phyloP scores from a whole-genome alignment of 1,284 basidiomycete genomes.

The Cryptococcus jaspeensis region DNA sequence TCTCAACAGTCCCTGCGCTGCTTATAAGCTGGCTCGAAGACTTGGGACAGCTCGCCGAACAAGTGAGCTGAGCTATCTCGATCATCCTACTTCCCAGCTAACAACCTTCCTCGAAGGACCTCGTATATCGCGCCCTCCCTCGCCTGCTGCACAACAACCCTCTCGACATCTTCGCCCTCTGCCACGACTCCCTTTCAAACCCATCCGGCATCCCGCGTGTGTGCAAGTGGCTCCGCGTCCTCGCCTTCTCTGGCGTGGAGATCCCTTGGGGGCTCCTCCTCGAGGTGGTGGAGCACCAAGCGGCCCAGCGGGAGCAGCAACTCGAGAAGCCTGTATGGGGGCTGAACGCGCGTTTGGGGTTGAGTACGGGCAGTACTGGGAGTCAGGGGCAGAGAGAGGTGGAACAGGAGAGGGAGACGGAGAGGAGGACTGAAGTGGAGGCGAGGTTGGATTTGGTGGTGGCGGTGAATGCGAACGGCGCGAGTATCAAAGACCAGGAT shows the following conservation, averaged over 20 bases:
- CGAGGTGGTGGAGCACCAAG: constrained; percentile 21
- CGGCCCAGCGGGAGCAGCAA: background rate
- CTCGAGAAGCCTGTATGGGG: no score
- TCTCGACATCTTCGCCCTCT: constrained; percentile 57
- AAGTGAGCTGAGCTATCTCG: constrained; percentile 16
- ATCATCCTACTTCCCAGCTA: background rate
- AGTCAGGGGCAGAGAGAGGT: no score
- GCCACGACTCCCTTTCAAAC: constrained; percentile 50
- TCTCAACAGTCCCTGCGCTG: constrained; percentile 63
- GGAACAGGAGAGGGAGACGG: background rate
- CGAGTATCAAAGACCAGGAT: constrained; percentile 16
- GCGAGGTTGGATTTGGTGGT: constrained; percentile 32
- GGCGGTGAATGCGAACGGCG: constrained; percentile 31
- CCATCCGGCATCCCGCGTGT: constrained; percentile 57
- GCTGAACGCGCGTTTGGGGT: no score
- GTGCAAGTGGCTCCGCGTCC: constrained; percentile 64
- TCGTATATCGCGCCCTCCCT: constrained; percentile 55
- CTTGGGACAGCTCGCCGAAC: constrained; percentile 25
- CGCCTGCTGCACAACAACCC: constrained; percentile 56
- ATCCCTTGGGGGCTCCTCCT: constrained; percentile 54
- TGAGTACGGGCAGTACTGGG: no score
- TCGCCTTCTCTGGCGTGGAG: constrained; percentile 67
- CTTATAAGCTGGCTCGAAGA: constrained; percentile 65
- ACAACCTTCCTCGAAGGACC: constrained; percentile 19
- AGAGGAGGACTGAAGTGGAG: constrained; percentile 7